phyloP scores from a whole-genome alignment of 2,329 filamentous ascomycete genomes.

The Ceratocystis cubensis region DNA sequence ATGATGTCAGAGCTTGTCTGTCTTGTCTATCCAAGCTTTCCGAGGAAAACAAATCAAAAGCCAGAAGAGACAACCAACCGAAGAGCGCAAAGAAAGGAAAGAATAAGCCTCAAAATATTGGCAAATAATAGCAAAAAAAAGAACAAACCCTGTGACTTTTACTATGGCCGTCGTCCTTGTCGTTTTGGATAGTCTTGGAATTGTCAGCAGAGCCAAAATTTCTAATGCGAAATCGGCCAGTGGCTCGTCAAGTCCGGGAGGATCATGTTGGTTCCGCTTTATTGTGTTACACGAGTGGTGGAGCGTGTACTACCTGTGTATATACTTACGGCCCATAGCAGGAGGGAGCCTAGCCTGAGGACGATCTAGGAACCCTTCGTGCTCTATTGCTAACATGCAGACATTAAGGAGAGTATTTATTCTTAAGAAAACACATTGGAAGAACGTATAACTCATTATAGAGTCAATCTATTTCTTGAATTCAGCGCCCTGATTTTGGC shows the following conservation, averaged over 20 bases:
- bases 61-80: too few species aligned
- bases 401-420: not conserved
- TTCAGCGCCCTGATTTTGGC: not conserved
- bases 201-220: constrained; percentile 10
- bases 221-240: constrained; percentile 16
- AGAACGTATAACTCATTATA: not conserved
- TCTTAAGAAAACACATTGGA: not conserved
- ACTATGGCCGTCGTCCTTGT: not conserved
- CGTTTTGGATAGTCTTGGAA: not conserved
- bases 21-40: not conserved
- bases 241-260: not conserved
- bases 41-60: too few species aligned
- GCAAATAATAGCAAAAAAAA: not conserved
- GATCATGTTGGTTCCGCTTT: not conserved
- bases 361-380: not conserved
- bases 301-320: not conserved
- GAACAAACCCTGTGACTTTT: too few species aligned
- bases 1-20: not conserved
- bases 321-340: not conserved
- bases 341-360: not conserved
- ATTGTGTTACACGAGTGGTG: not conserved
- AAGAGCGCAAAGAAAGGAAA: not conserved
- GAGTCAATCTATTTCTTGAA: not conserved
- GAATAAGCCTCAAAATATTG: not conserved
- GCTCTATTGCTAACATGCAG: too few species aligned